Percentiles rank a stretch among this genome's conserved stretches.
Evolutionary conservation across 306 rosid species (phyloP).

Genomic region (Pterocarpus macrocarpus): DNA sequence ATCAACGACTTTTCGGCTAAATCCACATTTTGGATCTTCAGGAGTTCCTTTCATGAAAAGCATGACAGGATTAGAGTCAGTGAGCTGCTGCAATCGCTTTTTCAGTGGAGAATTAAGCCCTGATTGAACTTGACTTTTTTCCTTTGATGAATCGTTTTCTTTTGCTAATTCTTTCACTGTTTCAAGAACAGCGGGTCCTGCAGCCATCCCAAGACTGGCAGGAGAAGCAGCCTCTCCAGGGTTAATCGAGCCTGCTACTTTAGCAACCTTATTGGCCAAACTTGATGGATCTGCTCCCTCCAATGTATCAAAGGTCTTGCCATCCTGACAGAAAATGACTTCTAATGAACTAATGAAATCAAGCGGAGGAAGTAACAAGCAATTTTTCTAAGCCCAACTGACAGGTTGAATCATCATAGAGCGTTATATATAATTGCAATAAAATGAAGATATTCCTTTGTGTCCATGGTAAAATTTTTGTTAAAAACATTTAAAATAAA

Average conservation of each 20-base stretch:
- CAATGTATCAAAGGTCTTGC: constrained; percentile 80
- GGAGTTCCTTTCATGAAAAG: constrained; percentile 95
- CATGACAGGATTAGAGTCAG: constrained; percentile 69
- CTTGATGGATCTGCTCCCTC: constrained; percentile 99
- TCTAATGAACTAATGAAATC: constrained; percentile 34
- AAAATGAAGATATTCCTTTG: constrained; percentile 4
- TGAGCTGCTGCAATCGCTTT: constrained; percentile 66
- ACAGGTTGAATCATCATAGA: background rate
- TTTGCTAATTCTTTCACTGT: constrained; percentile 74
- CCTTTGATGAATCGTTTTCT: constrained; percentile 67
- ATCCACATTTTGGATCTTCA: constrained; percentile 85
- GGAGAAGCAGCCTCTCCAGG: constrained; percentile 90
- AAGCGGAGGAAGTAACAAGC: constrained; percentile 2
- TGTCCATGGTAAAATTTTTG: background rate
- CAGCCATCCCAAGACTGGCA: constrained; percentile 95
- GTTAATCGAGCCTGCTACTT: constrained; percentile 74
- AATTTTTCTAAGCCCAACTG: constrained; percentile 7
- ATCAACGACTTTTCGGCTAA: constrained; percentile 81
- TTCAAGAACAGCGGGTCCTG: constrained; percentile 78
- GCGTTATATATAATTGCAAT: background rate
- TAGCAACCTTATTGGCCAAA: constrained; percentile 92
- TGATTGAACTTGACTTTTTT: constrained; percentile 51
- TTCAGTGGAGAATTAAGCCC: constrained; percentile 60
- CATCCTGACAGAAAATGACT: constrained; percentile 66
- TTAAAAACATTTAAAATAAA: background rate